Conservation (phyloP, 305 asterid genomes). For the Fraxinus floribunda region DNA sequence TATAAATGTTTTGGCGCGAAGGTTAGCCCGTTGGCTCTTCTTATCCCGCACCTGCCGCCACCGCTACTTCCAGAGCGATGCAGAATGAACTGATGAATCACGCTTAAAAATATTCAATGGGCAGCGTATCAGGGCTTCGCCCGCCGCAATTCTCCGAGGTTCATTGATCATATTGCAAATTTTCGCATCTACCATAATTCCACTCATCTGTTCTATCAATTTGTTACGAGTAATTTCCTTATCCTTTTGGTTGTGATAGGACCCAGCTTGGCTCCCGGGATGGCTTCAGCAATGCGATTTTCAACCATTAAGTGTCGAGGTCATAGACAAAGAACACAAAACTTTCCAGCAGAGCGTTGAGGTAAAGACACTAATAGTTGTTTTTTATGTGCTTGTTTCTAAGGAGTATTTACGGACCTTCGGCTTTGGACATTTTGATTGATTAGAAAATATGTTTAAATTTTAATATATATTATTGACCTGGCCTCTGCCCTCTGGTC, state of each 20-base stretch:
- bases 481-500: background rate
- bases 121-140: conserved; percentile 45
- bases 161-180: background rate
- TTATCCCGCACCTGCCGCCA: background rate
- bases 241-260: conserved; percentile 35
- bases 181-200: background rate
- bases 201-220: background rate
- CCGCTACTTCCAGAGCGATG: background rate
- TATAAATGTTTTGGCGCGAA: background rate
- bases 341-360: conserved; percentile 41
- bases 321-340: conserved; percentile 20
- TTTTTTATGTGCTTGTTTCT: conserved; percentile 1
- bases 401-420: background rate
- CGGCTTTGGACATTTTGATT: conserved; percentile 5
- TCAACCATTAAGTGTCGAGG: conserved; percentile 30
- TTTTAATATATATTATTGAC: background rate
- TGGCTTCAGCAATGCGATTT: conserved; percentile 55
- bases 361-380: conserved; percentile 24
- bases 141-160: conserved; percentile 75
- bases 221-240: background rate
- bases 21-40: background rate
- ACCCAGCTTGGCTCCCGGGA: conserved; percentile 52
- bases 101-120: conserved; percentile 27
- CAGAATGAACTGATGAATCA: background rate
- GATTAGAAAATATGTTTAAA: background rate